Base-by-base conservation (phyloP, 148 eudicot species). In the Camellia sinensis region DNA sequence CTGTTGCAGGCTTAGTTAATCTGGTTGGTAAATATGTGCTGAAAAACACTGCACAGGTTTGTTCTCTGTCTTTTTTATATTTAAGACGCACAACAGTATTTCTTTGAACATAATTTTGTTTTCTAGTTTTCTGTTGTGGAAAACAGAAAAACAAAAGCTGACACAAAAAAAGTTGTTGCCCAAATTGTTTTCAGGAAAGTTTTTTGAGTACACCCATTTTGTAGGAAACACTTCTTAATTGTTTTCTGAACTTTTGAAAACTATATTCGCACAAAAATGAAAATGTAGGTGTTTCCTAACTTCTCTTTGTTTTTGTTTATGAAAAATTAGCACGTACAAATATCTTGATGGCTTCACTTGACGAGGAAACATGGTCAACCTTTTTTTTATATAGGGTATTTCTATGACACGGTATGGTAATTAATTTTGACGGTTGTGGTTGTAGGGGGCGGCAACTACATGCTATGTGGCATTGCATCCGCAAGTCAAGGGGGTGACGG, bases 401-500 rank as follows among this genome's bases (percentile, higher is more conserved):
- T 60, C 41, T 64, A 21, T 21, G 52, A 48, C 13, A 64, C 67
- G 14, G 3, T 77, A 15, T 46, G 59, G 21, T 61, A 53, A 44
- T 66, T 73, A 73, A n/a, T 80, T 46, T 53, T 3, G 3, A 65
- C 57, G 11, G 22, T 1, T 57, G 56, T 72, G 65, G 65, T 67
- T 81, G 10, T n/a, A 90, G 95, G 95, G 95, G 78, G 95, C 92
- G 21, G 91, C 96, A 63, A 92, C 96, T 5, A 89, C 91, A 53
- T 91, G 92, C 73, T 88, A 84, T 80, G 94, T 89, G 81, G 94
- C 92, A 61, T 78, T 91, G 85, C 89, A 89, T 88, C 91, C 91
- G 17, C 90, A 89, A 79, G 85, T 85, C 10, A 73, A 85, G 64
- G 93, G 92, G 53, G 74, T 90, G 9, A 88, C 81, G 22, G 93